phyloP scores from a whole-genome alignment of 106 monocot species.

The Dendrobium chrysotoxum region DNA sequence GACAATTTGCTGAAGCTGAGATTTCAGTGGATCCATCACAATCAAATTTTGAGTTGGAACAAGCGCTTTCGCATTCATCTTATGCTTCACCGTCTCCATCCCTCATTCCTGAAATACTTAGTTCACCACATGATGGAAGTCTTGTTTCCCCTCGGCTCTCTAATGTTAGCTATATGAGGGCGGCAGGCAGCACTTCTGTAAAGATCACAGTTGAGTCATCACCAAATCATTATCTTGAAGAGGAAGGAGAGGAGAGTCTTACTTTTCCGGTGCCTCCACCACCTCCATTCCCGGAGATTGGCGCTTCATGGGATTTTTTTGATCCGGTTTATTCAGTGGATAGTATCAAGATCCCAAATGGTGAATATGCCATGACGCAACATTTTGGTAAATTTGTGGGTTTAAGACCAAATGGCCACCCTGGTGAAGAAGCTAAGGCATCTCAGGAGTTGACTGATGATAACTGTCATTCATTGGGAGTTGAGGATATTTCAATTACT shows the following conservation, averaged over 20 bases:
- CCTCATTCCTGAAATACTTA: constrained; percentile 16
- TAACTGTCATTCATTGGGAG: constrained; percentile 4
- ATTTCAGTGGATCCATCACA: constrained; percentile 33
- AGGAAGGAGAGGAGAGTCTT: constrained; percentile 15
- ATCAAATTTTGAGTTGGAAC: constrained; percentile 44
- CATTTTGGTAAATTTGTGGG: constrained; percentile 4
- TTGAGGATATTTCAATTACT: not conserved
- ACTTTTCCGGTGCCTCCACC: constrained; percentile 40
- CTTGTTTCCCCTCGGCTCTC: constrained; percentile 25
- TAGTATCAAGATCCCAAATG: not conserved
- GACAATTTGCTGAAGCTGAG: constrained; percentile 60
- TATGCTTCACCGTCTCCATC: constrained; percentile 69
- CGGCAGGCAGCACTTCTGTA: constrained; percentile 17
- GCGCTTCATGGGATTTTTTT: constrained; percentile 45
- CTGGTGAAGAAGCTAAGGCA: constrained; percentile 14
- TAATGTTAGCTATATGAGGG: constrained; percentile 46
- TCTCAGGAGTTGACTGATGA: not conserved
- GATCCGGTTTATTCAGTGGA: constrained; percentile 16
- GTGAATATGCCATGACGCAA: constrained; percentile 3
- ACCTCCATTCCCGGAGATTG: constrained; percentile 6
- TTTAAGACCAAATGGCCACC: constrained; percentile 16
- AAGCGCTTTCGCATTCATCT: constrained; percentile 54
- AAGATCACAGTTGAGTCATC: constrained; percentile 31
- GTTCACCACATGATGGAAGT: constrained; percentile 24
- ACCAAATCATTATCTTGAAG: constrained; percentile 18